phyloP scores from a whole-genome alignment of 2,329 filamentous ascomycete genomes.

The Talaromyces verruculosus region DNA sequence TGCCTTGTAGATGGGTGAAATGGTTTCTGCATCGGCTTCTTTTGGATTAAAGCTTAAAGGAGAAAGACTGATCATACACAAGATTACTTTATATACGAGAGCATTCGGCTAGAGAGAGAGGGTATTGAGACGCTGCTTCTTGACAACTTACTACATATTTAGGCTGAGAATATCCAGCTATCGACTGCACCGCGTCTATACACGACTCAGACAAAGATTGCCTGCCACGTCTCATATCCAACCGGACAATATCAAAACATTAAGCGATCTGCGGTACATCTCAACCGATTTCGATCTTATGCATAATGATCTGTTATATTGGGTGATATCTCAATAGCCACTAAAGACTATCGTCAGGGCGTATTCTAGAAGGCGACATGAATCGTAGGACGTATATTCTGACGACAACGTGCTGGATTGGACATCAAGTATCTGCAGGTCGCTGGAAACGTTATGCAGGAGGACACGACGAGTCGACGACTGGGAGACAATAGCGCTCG shows the following conservation, averaged over 20 bases:
- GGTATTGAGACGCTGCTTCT: not conserved
- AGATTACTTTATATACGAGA: not conserved
- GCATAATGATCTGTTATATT: constrained; percentile 8
- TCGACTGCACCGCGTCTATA: not conserved
- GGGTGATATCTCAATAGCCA: not conserved
- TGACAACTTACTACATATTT: not conserved
- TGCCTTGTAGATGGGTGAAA: not conserved
- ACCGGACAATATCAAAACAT: constrained; percentile 1
- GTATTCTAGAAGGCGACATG: not conserved
- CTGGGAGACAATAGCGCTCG: not conserved
- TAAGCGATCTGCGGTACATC: constrained; percentile 10
- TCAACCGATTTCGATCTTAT: not conserved
- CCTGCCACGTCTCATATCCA: not conserved
- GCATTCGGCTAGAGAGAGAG: not conserved
- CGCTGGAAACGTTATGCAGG: not conserved
- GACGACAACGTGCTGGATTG: not conserved
- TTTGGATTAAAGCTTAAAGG: not conserved
- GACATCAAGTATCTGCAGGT: not conserved
- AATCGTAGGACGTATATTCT: not conserved
- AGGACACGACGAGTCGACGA: not conserved
- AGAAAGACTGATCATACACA: not conserved
- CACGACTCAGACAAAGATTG: not conserved
- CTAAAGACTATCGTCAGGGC: not conserved
- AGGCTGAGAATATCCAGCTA: not conserved
- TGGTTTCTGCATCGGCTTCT: not conserved